Evolutionary conservation across 2,329 filamentous ascomycete genomes (phyloP).

Genomic region (Aspergillus brunneoviolaceus): DNA sequence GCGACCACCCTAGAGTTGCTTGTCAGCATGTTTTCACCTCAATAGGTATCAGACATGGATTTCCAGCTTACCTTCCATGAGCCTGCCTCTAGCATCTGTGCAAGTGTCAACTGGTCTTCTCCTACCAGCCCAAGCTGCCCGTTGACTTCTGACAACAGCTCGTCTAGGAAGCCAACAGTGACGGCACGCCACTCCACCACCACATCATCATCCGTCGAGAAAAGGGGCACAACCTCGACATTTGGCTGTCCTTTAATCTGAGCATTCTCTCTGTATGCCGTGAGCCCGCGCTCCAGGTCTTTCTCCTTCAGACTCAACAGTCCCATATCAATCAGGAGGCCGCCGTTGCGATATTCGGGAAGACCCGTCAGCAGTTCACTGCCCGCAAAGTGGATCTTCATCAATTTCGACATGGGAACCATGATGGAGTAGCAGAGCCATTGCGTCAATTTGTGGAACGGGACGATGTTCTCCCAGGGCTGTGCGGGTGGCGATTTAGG

Average conservation of each 20-base stretch:
- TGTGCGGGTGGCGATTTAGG: conserved; percentile 65
- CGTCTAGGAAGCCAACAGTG: conserved; percentile 72
- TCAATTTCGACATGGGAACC: conserved; percentile 80
- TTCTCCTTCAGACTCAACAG: conserved; percentile 72
- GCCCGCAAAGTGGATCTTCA: conserved; percentile 78
- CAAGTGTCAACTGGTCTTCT: conserved; percentile 68
- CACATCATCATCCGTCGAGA: conserved; percentile 71
- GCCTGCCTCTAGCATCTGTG: conserved; percentile 91
- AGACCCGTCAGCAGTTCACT: conserved; percentile 80
- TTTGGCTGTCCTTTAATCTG: conserved; percentile 69
- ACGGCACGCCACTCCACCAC: conserved; percentile 77
- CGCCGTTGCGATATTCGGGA: conserved; percentile 90
- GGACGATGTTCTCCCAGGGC: conserved; percentile 77
- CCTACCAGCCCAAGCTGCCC: conserved; percentile 66
- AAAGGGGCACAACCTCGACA: conserved; percentile 72
- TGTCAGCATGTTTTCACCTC: conserved; percentile 19
- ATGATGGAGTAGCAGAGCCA: conserved; percentile 94
- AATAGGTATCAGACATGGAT: no score
- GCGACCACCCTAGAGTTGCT: conserved; percentile 69
- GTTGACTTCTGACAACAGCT: conserved; percentile 69
- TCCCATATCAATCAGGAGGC: conserved; percentile 80
- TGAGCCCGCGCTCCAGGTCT: conserved; percentile 69
- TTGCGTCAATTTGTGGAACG: conserved; percentile 92
- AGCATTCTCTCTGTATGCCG: conserved; percentile 68
- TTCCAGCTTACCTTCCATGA: conserved; percentile 82